Conservation (phyloP, 2,329 filamentous ascomycete genomes). For the Neopestalotiopsis clavispora region DNA sequence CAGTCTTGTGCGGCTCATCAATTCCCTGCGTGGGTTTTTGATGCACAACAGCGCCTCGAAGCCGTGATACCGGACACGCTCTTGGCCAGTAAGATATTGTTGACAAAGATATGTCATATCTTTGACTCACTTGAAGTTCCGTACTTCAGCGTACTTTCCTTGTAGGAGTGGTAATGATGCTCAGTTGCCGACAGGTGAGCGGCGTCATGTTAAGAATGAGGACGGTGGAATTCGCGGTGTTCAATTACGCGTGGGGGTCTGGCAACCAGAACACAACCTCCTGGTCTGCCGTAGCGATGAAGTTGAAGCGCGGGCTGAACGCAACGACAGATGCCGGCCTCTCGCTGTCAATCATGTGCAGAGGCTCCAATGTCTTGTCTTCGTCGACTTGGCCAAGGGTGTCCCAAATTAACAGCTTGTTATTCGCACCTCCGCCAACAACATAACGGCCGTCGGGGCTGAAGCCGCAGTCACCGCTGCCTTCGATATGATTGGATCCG, state of each 20-base stretch:
- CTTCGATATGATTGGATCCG: conserved; percentile 56
- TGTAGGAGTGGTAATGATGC: not conserved
- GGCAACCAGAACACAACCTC: conserved; percentile 82
- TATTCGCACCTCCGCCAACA: conserved; percentile 76
- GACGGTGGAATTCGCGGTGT: not conserved
- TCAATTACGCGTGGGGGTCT: conserved; percentile 59
- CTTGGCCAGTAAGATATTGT: no score
- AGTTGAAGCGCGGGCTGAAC: conserved; percentile 90
- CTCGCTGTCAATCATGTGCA: conserved; percentile 67
- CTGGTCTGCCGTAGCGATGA: conserved; percentile 87
- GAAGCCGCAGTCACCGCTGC: conserved; percentile 83
- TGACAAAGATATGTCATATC: no score
- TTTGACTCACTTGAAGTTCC: no score
- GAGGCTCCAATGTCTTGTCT: conserved; percentile 66
- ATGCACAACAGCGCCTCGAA: no score
- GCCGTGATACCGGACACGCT: no score
- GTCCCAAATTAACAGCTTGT: conserved; percentile 83
- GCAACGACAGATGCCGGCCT: conserved; percentile 76
- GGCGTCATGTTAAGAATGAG: not conserved
- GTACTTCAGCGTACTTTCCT: not conserved
- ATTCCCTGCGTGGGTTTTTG: no score
- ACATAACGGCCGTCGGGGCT: conserved; percentile 89
- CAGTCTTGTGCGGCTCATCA: no score
- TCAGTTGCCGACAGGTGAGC: not conserved
- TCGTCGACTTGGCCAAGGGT: conserved; percentile 61